phyloP scores from a whole-genome alignment of 495 filamentous ascomycete genomes.

The Penicillium paxilli region DNA sequence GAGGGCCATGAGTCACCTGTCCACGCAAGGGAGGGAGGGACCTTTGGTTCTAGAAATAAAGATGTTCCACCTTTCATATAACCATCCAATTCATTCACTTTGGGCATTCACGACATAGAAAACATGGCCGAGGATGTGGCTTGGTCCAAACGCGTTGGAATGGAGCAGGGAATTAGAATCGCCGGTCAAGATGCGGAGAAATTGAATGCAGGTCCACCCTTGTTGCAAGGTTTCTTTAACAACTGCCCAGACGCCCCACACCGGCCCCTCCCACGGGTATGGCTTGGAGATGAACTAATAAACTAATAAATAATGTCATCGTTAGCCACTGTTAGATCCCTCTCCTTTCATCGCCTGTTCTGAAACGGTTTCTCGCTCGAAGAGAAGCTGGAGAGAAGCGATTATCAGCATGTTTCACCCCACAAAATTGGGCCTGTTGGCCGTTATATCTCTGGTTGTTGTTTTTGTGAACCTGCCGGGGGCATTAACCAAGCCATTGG shows the following conservation, averaged over 20 bases:
- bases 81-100: no score
- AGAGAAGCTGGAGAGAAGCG: neutral
- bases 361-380: neutral
- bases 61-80: no score
- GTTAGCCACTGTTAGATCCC: neutral
- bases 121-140: neutral
- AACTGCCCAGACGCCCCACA: no score
- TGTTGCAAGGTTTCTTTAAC: no score
- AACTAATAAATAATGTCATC: neutral
- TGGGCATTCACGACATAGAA: no score
- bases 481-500: conserved; percentile 24
- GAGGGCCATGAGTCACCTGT: neutral
- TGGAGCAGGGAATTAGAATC: neutral
- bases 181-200: neutral
- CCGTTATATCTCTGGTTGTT: conserved; percentile 21
- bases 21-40: no score
- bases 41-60: no score
- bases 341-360: neutral
- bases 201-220: neutral
- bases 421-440: conserved; percentile 17
- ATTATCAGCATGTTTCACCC: conserved; percentile 13
- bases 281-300: neutral
- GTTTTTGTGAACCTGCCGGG: conserved; percentile 24
- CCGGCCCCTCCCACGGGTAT: no score
- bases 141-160: neutral